Conservation (phyloP, 1,284 basidiomycete species). For the Salmacisia buchloeana region DNA sequence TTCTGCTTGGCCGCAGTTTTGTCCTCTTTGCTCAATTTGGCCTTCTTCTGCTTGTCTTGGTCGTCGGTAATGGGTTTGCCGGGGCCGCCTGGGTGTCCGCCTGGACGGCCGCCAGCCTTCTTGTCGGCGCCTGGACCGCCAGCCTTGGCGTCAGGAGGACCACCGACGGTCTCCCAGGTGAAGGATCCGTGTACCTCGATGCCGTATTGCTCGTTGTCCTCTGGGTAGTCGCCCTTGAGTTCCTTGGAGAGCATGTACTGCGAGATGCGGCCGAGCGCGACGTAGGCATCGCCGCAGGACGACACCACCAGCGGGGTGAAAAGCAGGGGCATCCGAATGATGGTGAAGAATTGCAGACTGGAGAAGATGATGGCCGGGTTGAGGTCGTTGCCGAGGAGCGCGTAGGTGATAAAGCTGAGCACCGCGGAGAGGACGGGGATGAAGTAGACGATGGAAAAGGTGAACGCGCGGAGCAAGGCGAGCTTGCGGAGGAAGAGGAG, state of each 20-base stretch:
- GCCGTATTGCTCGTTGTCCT: slow-evolving; percentile 6
- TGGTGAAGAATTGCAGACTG: slow-evolving; percentile 67
- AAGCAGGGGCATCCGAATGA: slow-evolving; percentile 14
- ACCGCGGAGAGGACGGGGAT: slow-evolving; percentile 29
- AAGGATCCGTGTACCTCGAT: slow-evolving; percentile 6
- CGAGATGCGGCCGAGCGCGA: slow-evolving; percentile 9
- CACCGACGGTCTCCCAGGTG: slow-evolving; percentile 16
- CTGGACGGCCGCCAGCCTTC: background rate
- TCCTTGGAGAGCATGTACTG: slow-evolving; percentile 6
- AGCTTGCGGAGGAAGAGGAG: slow-evolving; percentile 49
- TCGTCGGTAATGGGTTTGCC: slow-evolving; percentile 52
- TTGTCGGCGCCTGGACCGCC: background rate
- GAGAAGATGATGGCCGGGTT: slow-evolving; percentile 68
- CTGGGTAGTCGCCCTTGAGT: slow-evolving; percentile 6
- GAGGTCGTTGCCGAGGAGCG: slow-evolving; percentile 62
- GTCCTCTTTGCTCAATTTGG: slow-evolving; percentile 27
- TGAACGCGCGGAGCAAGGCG: slow-evolving; percentile 24
- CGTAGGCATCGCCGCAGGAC: slow-evolving; percentile 30
- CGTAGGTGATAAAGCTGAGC: slow-evolving; percentile 53
- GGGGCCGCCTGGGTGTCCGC: background rate
- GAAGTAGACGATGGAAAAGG: slow-evolving; percentile 26
- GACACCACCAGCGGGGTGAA: slow-evolving; percentile 13
- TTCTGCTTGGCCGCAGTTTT: slow-evolving; percentile 23
- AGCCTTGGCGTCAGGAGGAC: background rate
- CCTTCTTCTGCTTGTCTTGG: slow-evolving; percentile 37